phyloP scores from a whole-genome alignment of 1,284 basidiomycete species.

The Ceratobasidium sp. region DNA sequence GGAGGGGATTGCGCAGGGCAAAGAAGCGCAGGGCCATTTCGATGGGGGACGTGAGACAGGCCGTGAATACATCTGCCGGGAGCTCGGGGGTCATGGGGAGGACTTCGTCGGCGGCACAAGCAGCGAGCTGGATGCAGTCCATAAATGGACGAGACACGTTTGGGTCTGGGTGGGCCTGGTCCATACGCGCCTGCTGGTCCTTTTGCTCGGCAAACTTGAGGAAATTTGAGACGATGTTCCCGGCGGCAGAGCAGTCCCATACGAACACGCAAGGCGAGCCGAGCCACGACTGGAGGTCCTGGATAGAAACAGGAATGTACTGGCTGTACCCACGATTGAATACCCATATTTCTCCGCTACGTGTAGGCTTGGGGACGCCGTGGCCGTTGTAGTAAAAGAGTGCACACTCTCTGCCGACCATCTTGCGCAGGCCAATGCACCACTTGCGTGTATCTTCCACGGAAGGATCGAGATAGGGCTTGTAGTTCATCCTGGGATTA shows the following conservation, averaged over 20 bases:
- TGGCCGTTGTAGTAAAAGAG: conserved; percentile 99
- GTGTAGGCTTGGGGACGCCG: conserved; percentile 95
- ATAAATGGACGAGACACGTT: conserved; percentile 69
- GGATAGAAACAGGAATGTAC: conserved; percentile 95
- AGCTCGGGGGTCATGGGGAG: conserved; percentile 96
- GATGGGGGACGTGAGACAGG: conserved; percentile 96
- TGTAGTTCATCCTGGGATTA: conserved; percentile 89
- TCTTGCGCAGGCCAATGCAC: conserved; percentile 83
- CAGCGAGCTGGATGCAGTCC: conserved; percentile 94
- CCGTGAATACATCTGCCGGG: conserved; percentile 96
- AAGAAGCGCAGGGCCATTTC: conserved; percentile 97
- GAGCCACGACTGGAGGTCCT: conserved; percentile 91
- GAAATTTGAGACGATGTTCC: conserved; percentile 92
- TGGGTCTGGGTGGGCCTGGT: conserved; percentile 41
- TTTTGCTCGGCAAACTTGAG: conserved; percentile 84
- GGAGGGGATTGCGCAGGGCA: conserved; percentile 83
- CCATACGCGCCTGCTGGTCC: conserved; percentile 69
- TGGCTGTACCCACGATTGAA: conserved; percentile 98
- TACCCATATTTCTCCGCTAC: conserved; percentile 97
- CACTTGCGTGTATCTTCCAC: conserved; percentile 94
- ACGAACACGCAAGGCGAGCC: conserved; percentile 96
- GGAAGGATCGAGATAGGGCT: conserved; percentile 91
- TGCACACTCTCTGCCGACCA: conserved; percentile 92
- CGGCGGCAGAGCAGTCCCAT: conserved; percentile 98
- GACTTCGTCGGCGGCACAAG: conserved; percentile 90